These are phyloP conservation scores for Cercophora sp. DNA, from an alignment of 495 filamentous ascomycete species.

Conservation along the genomic window DNA sequence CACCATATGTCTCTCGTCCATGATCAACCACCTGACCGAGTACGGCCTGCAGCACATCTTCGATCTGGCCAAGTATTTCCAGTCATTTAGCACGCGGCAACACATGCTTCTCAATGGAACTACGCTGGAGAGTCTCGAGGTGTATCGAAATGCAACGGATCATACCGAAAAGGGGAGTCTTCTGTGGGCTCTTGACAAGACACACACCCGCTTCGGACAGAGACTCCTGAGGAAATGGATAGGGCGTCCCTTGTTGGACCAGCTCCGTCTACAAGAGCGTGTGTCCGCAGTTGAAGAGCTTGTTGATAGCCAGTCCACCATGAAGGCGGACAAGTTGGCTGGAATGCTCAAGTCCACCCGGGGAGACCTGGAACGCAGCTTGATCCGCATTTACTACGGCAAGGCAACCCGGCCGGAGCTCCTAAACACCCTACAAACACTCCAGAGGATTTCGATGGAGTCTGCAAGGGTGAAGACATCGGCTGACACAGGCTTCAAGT, in stretches of 20 bases:
- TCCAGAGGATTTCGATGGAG: constrained; percentile 74
- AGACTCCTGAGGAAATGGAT: constrained; percentile 92
- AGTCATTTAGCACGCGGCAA: constrained; percentile 88
- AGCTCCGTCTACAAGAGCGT: constrained; percentile 71
- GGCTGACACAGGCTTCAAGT: constrained; percentile 69
- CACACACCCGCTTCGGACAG: constrained; percentile 83
- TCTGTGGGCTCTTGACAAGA: constrained; percentile 94
- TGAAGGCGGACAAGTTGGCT: constrained; percentile 68
- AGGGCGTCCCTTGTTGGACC: constrained; percentile 82
- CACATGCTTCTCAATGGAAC: constrained; percentile 98
- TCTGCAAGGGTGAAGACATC: constrained; percentile 63
- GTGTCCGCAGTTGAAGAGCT: constrained; percentile 87
- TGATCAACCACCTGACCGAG: constrained; percentile 91
- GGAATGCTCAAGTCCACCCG: constrained; percentile 65
- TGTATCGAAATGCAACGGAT: constrained; percentile 94
- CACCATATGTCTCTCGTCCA: constrained; percentile 88
- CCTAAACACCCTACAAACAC: constrained; percentile 73
- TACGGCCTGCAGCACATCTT: constrained; percentile 97
- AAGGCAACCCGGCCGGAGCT: constrained; percentile 92
- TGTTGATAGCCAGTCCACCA: constrained; percentile 58
- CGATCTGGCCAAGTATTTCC: constrained; percentile 94
- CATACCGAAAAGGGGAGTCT: constrained; percentile 81
- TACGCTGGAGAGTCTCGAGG: constrained; percentile 87
- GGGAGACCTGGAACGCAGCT: constrained; percentile 81
- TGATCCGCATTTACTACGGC: constrained; percentile 95